Evolutionary conservation across 352 stramenopile species (phyloP).

Genomic region (Peronosclerospora sorghi): DNA sequence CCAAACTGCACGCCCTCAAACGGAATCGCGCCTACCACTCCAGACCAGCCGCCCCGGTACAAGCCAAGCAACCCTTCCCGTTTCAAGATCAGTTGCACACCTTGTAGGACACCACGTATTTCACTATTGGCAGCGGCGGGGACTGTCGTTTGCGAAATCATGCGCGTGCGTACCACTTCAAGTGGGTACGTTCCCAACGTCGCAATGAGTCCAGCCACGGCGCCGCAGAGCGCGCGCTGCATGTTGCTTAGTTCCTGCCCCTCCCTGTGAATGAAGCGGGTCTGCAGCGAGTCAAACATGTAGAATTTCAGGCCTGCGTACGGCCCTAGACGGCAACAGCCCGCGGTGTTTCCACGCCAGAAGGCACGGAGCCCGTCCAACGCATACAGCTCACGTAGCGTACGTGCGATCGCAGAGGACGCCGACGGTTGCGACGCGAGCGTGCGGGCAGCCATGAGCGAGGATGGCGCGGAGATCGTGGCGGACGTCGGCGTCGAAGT

Average conservation of each 20-base stretch:
- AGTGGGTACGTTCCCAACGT: conserved; percentile 72
- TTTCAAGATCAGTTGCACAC: conserved; percentile 42
- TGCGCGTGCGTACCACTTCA: conserved; percentile 70
- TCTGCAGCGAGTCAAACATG: conserved; percentile 59
- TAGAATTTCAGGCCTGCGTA: conserved; percentile 80
- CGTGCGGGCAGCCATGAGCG: conserved; percentile 16
- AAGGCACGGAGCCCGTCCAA: conserved; percentile 62
- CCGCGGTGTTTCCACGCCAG: conserved; percentile 67
- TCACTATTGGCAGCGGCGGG: conserved; percentile 20
- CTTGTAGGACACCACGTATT: conserved; percentile 51
- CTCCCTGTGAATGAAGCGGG: conserved; percentile 19
- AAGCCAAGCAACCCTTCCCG: conserved; percentile 54
- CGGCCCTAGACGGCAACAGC: conserved; percentile 63
- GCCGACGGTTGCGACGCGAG: conserved; percentile 17
- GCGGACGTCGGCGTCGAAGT: neutral
- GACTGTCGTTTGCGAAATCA: conserved; percentile 49
- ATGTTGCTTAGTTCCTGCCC: conserved; percentile 29
- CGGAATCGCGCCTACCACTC: conserved; percentile 56
- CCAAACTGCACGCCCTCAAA: conserved; percentile 80
- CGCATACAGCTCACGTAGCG: conserved; percentile 47
- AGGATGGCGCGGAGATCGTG: conserved; percentile 7
- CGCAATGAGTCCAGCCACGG: conserved; percentile 48
- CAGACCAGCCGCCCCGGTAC: conserved; percentile 61
- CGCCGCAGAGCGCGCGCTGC: conserved; percentile 47
- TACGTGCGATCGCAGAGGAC: conserved; percentile 31